Conservation (phyloP, 2,329 filamentous ascomycete genomes). For the Beauveria sp. region DNA sequence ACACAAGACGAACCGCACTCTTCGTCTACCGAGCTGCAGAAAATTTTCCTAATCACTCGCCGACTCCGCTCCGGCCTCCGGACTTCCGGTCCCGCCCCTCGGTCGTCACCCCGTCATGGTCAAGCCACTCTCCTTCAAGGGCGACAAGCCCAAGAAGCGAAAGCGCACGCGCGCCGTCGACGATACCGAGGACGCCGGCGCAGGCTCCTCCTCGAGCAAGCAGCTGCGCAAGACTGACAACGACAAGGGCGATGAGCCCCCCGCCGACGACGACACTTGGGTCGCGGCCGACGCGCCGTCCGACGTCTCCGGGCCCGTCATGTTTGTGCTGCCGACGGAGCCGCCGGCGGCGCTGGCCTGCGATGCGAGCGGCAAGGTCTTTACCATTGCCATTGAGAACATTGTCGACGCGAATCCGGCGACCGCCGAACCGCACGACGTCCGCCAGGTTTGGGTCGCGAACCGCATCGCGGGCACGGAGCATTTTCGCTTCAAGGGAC, state of each 20-base stretch:
- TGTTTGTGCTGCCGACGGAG: slow-evolving; percentile 73
- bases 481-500: slow-evolving; percentile 76
- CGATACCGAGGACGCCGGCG: slow-evolving; percentile 36
- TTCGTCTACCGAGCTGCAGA: not conserved
- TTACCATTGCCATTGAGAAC: slow-evolving; percentile 75
- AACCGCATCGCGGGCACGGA: slow-evolving; percentile 78
- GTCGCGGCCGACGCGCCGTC: slow-evolving; percentile 68
- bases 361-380: slow-evolving; percentile 81
- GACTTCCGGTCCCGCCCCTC: not conserved
- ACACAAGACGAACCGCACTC: not conserved
- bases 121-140: slow-evolving; percentile 89
- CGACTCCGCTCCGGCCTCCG: not conserved
- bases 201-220: slow-evolving; percentile 25
- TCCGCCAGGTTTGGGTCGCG: slow-evolving; percentile 91
- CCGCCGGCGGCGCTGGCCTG: slow-evolving; percentile 70
- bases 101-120: slow-evolving; percentile 51
- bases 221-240: slow-evolving; percentile 18
- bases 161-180: slow-evolving; percentile 60
- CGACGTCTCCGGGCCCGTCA: slow-evolving; percentile 74
- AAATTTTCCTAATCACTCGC: not conserved
- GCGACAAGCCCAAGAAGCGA: slow-evolving; percentile 93
- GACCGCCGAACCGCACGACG: slow-evolving; percentile 92
- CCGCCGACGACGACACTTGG: slow-evolving; percentile 72
- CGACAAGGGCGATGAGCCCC: slow-evolving; percentile 21
- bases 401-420: slow-evolving; percentile 72